phyloP scores from a whole-genome alignment of 306 rosid species.

The Ormosia semicastrata region DNA sequence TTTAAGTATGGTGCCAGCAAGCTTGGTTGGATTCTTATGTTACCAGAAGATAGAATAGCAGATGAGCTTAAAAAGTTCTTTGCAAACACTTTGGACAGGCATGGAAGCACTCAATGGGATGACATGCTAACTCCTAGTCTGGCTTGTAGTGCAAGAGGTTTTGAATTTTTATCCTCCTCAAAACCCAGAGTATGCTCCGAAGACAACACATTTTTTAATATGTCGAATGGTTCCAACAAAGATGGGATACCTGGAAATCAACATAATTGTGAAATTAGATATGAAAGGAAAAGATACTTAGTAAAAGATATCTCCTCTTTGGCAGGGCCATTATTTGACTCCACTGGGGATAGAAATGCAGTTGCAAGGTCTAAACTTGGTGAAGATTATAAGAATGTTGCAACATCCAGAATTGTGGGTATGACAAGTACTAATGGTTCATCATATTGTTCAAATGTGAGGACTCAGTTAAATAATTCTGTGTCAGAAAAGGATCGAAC shows the following conservation, averaged over 20 bases:
- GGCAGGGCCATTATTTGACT: conserved; percentile 19
- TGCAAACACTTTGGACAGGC: conserved; percentile 65
- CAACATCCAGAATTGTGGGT: conserved; percentile 29
- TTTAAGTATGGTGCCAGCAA: conserved; percentile 84
- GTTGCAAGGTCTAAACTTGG: conserved; percentile 7
- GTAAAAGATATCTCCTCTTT: conserved; percentile 27
- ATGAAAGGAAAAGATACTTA: conserved; percentile 28
- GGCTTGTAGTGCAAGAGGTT: conserved; percentile 1
- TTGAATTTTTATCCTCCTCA: conserved; percentile 4
- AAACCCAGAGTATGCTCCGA: not conserved
- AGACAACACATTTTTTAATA: conserved; percentile 29
- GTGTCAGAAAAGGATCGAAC: too few species aligned
- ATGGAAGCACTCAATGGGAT: conserved; percentile 46
- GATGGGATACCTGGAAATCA: conserved; percentile 32
- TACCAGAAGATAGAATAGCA: conserved; percentile 63
- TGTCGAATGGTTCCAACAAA: conserved; percentile 25
- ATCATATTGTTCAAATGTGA: conserved; percentile 32
- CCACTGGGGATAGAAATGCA: conserved; percentile 23
- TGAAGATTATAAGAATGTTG: conserved; percentile 32
- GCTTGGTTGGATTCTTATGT: conserved; percentile 71
- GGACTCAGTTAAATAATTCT: too few species aligned
- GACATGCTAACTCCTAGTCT: conserved; percentile 20
- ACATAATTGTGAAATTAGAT: conserved; percentile 23
- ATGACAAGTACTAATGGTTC: conserved; percentile 28
- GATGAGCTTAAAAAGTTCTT: conserved; percentile 67